Evolutionary conservation across 768 basidiomycete species (phyloP), one percentile per base, ranked within the genome.

Genomic region (Termitomyces sp.): DNA sequence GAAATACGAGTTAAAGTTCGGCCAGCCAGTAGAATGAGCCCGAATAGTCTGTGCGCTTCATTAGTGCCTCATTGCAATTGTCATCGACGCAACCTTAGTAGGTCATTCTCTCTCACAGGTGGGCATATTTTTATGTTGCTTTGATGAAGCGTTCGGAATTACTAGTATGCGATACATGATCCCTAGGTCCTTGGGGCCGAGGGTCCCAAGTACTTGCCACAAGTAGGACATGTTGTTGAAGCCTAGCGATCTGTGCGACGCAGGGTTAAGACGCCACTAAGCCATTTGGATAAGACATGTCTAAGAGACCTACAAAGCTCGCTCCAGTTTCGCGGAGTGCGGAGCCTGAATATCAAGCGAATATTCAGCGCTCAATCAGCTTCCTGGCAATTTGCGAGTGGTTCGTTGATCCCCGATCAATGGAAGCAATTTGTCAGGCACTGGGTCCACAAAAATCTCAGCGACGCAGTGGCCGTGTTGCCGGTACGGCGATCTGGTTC

Each of bases 371-470:
- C 53, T 38, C 59, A n/a, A 62, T 59, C 59, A 38, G 21, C 62
- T 63, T 66, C 62, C 50, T 68, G 66, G 64, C 66, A 70, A 68
- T 53, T 67, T 69, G 67, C 73, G 75, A 73, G 66, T 62, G 68
- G 49, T 69, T 66, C 66, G 66, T 74, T 84, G 83, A 84, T 84
- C 81, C 76, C 81, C 81, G 83, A 84, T 84, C 83, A 84, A 76
- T 70, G 71, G 71, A 76, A 73, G 69, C 64, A 69, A 69, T 45
- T 43, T 59, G 58, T 63, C 70, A 77, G 72, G 73, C 70, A 77
- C 76, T 55, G 57, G 27, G 59, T 51, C 51, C 40, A 52, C 55
- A 53, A 27, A 52, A 60, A 58, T 56, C 54, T 53, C 51, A 60
- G 59, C 64, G 62, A 64, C 59, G 66, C 67, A 71, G 69, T 65